Evolutionary conservation across 176 grass and related monocot species (phyloP).

Genomic region (Eleusine indica): DNA sequence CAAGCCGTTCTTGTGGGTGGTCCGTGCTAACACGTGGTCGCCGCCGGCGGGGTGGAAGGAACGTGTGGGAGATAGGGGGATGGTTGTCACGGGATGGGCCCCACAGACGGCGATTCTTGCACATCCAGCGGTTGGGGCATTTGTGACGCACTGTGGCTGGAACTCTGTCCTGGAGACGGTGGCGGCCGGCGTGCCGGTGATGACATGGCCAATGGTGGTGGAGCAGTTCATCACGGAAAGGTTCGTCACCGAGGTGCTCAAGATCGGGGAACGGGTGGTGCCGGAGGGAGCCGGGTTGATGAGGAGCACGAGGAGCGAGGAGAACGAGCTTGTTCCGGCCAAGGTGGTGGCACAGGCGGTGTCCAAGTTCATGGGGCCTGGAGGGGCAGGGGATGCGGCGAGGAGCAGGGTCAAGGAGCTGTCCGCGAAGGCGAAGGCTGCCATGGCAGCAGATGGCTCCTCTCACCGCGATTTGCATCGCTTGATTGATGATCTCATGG

Average conservation of each 20-base stretch:
- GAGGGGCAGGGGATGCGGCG: not conserved
- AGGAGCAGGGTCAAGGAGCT: slow-evolving; percentile 32
- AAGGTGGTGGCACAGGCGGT: slow-evolving; percentile 27
- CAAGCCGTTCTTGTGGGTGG: slow-evolving; percentile 42
- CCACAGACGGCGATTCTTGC: slow-evolving; percentile 28
- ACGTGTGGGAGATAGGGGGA: not conserved
- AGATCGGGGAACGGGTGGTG: not conserved
- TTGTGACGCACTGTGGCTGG: slow-evolving; percentile 57
- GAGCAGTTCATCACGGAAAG: slow-evolving; percentile 52
- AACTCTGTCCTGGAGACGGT: slow-evolving; percentile 42
- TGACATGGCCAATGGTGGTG: slow-evolving; percentile 56
- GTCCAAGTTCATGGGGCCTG: slow-evolving; percentile 20
- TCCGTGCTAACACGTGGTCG: not conserved
- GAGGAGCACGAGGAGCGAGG: slow-evolving; percentile 2
- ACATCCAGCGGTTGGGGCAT: slow-evolving; percentile 13
- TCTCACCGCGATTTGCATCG: slow-evolving; percentile 21
- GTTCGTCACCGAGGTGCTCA: not conserved
- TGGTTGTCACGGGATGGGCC: slow-evolving; percentile 36
- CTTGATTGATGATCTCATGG: slow-evolving; percentile 27
- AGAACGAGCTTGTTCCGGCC: not conserved
- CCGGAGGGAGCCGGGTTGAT: not conserved
- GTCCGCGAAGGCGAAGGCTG: slow-evolving; percentile 5
- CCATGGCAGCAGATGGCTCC: slow-evolving; percentile 19
- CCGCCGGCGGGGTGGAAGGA: slow-evolving; percentile 28
- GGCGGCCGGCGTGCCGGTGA: slow-evolving; percentile 38